A percentile compares a stretch with the other conserved stretches of the same genome.
Evolutionary conservation across 352 stramenopile genomes (phyloP).

Genomic region (Albugo laibachii): DNA sequence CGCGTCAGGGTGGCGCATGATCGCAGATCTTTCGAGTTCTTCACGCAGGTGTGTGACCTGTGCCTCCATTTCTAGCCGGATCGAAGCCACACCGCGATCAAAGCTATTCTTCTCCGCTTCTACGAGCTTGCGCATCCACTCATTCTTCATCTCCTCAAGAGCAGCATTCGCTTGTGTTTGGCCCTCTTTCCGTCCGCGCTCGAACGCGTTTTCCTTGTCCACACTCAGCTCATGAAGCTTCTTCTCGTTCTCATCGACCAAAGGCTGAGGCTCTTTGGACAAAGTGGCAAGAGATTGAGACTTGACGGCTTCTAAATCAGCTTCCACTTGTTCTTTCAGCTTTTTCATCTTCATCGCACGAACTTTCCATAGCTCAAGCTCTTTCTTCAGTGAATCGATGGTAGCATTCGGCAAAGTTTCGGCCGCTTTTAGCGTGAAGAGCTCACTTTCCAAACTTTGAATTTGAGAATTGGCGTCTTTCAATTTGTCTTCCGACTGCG

Average conservation of each 20-base stretch:
- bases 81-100: too few species aligned
- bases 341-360: constrained; percentile 76
- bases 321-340: constrained; percentile 42
- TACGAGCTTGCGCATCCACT: background rate
- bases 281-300: background rate
- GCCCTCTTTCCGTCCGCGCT: background rate
- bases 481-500: constrained; percentile 16
- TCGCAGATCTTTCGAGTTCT: too few species aligned
- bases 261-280: background rate
- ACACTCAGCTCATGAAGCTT: background rate
- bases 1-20: too few species aligned
- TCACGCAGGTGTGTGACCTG: too few species aligned
- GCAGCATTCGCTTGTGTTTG: background rate
- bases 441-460: background rate
- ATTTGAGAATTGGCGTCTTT: constrained; percentile 4
- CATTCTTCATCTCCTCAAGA: background rate
- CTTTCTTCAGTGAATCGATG: constrained; percentile 16
- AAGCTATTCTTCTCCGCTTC: too few species aligned
- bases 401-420: background rate
- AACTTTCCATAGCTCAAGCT: constrained; percentile 60
- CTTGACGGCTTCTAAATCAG: constrained; percentile 16
- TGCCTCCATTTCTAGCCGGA: too few species aligned
- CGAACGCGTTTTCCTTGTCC: background rate
- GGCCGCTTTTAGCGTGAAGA: background rate
- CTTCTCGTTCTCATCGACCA: background rate